Evolutionary conservation across 148 eudicot species (phyloP), one percentile per base, ranked within the genome.

Genomic region (Vaccinium corymbosum): DNA sequence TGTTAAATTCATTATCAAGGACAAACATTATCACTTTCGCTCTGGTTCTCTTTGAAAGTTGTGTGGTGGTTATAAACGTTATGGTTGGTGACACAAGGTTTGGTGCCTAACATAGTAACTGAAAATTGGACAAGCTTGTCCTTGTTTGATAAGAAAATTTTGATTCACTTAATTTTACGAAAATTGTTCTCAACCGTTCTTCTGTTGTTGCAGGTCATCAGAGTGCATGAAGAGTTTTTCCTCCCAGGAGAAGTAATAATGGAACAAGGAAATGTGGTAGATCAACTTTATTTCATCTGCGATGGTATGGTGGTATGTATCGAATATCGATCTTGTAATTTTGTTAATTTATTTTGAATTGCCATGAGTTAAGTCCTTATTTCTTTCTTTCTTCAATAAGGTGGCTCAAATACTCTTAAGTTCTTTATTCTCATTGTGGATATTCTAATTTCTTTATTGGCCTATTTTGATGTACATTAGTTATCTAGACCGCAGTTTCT

Each of bases 221-320:
- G 89, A 86, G 92, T 97, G 22, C 93, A 89, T 62, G 99, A 97
- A 84, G 99, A 97, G 85, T 97, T 94, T 90, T 97, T 97, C 53
- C 94, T 94, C 29, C 99, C 99, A 15, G 99, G 98, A 81, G 98
- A 97, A 93, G 91, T 97, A 46, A 93, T 95, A 87, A 84, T 95
- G 89, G 99, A 95, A 88, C 95, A 90, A 78, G 99, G 98, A 85
- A 89, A 90, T 85, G 98, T 90, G 15, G 99, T 95, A 42, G 99
- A 97, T 88, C 99, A 97, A 86, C 93, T 97, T 57, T 97, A 97
- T 89, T 90, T 97, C 74, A 93, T 97, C n/a, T 94, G 98, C 84
- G 90, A 97, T 49, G 98, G 99, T 83, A 75, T 79, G 51, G 89
- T 94, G 98, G 98, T 94, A 93, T 32, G 89, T 35, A 72, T 76